Base-by-base conservation (phyloP, 257 asterid genomes). In the Ilex aquifolium region DNA sequence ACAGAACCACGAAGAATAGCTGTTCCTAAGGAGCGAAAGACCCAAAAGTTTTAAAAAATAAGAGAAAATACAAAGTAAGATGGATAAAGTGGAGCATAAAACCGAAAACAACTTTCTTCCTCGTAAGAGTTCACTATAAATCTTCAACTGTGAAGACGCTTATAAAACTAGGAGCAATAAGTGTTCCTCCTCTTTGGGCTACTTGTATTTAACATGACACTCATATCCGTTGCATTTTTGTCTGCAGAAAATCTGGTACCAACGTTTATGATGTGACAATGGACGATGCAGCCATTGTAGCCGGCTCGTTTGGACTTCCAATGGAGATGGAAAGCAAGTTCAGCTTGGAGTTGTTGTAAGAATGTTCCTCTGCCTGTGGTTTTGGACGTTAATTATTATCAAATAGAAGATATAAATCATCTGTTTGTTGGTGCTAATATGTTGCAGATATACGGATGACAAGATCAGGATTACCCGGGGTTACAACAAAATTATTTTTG, bases 221-320 rank as follows among this genome's bases (percentile, higher is more conserved):
- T 36, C 5, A 4, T 36, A 36, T 36, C 42, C 27, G 46, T 52
- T 58, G 66, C 52, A 36, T 36, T 36, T 4, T 67, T 30, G 36
- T 62, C 12, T 65, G 51, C 62, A 91, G 98, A 69, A 88, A 85
- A 85, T 77, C 81, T 2, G 88, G 86, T 11, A 39, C 53, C 57
- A 88, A 83, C 64, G 67, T 73, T 1, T 91, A 85, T 21, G 82
- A 79, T 60, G 85, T 88, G 10, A 66, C 68, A 32, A 88, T 88
- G 97, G 95, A 88, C n/a, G 98, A 91, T 71, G 98, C 91, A 75
- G 98, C 98, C 40, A 77, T 91, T 32, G 77, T 91, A 70, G 82
- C 82, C 53, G 96, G 96, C 59, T 83, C 85, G 5, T 91, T 81
- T 65, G 98, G 98, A 64, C 63, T 91, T 61, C 96, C 96, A 1